phyloP scores from a whole-genome alignment of 2,329 filamentous ascomycete genomes.

The Sarocladium oryzae region DNA sequence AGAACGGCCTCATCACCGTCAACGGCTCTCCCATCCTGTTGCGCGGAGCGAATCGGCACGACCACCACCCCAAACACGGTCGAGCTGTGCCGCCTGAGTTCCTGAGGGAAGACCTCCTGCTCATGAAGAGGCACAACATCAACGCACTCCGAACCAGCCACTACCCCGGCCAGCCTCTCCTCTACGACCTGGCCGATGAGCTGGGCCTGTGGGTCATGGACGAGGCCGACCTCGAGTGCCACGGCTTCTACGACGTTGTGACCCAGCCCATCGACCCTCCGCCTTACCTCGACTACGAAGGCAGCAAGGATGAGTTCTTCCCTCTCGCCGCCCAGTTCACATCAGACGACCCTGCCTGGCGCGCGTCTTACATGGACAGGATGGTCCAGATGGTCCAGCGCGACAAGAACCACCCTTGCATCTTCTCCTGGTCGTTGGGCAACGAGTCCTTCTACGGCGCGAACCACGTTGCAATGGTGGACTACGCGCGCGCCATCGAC shows the following conservation, averaged over 20 bases:
- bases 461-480: conserved; percentile 63
- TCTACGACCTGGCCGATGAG: conserved; percentile 57
- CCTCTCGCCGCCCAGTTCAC: conserved; percentile 37
- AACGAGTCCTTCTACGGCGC: conserved; percentile 68
- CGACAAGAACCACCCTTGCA: conserved; percentile 63
- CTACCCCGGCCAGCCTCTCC: conserved; percentile 53
- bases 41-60: conserved; percentile 62
- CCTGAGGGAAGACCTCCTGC: conserved; percentile 53
- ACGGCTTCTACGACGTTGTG: conserved; percentile 42
- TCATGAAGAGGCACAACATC: conserved; percentile 67
- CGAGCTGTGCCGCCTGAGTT: conserved; percentile 56
- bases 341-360: conserved; percentile 55
- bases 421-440: conserved; percentile 67
- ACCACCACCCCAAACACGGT: conserved; percentile 59
- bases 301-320: conserved; percentile 7
- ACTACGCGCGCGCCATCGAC: conserved; percentile 53
- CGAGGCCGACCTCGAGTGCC: conserved; percentile 46
- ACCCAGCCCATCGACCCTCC: conserved; percentile 30
- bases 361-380: conserved; percentile 60
- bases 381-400: conserved; percentile 58
- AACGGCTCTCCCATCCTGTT: conserved; percentile 57
- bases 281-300: neutral
- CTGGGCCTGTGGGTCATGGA: conserved; percentile 56
- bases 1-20: conserved; percentile 52
- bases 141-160: conserved; percentile 65